Evolutionary conservation across 371 early-diverging fungal genomes (phyloP).

Genomic region (Entomophthora muscae): DNA sequence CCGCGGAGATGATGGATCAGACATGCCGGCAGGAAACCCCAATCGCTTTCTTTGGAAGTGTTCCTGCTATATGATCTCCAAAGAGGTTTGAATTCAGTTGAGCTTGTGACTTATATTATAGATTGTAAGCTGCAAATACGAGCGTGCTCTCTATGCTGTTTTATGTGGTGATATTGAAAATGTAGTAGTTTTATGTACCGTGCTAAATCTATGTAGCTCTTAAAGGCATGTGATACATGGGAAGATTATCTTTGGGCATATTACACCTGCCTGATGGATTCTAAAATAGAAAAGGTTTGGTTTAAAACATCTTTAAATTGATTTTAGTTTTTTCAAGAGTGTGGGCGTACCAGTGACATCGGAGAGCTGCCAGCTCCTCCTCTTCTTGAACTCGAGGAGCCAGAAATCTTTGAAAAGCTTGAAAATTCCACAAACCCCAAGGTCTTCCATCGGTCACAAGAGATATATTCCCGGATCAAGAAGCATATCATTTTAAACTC

Average conservation of each 20-base stretch:
- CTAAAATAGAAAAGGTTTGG: conserved; percentile 9
- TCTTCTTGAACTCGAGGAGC: neutral
- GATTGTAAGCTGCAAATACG: conserved; percentile 6
- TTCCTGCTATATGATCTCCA: conserved; percentile 7
- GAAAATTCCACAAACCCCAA: neutral
- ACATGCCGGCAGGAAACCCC: conserved; percentile 4
- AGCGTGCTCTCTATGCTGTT: conserved; percentile 10
- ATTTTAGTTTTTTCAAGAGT: neutral
- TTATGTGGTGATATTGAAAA: conserved; percentile 11
- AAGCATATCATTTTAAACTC: neutral
- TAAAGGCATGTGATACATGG: conserved; percentile 11
- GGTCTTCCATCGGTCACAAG: neutral
- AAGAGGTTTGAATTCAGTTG: conserved; percentile 5
- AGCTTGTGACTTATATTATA: conserved; percentile 5
- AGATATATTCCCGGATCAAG: neutral
- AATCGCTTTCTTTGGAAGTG: conserved; percentile 9
- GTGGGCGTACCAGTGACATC: neutral
- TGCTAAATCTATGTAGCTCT: neutral
- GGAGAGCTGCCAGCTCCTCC: neutral
- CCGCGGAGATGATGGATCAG: neutral
- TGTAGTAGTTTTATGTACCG: conserved; percentile 7
- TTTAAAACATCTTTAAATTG: neutral
- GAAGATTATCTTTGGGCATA: conserved; percentile 14
- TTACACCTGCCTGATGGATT: conserved; percentile 10
- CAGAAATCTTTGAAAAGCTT: neutral